Evolutionary conservation across 202 grass and related monocot genomes (phyloP).

Genomic region (Digitaria exilis): DNA sequence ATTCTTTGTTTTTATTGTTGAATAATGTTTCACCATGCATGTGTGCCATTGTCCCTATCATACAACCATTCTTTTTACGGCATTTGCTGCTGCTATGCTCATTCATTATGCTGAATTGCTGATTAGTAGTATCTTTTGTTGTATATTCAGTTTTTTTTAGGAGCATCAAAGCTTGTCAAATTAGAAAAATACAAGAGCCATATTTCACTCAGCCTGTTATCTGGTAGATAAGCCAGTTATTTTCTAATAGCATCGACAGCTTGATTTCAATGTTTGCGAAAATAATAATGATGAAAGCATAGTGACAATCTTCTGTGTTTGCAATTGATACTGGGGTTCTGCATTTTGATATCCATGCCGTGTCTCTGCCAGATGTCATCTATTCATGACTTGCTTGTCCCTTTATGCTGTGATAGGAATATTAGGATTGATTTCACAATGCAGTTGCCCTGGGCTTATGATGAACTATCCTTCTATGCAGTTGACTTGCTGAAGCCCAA

Average conservation of each 20-base stretch:
- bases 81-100: not conserved
- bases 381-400: not conserved
- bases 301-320: not conserved
- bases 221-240: not conserved
- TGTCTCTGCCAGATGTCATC: too few species aligned
- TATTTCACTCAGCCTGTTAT: not conserved
- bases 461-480: constrained; percentile 28
- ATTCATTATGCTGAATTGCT: not conserved
- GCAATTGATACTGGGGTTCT: not conserved
- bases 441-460: constrained; percentile 6
- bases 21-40: not conserved
- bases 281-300: not conserved
- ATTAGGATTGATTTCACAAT: not conserved
- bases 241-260: not conserved
- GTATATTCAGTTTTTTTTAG: not conserved
- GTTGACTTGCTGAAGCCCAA: too few species aligned
- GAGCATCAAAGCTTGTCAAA: not conserved
- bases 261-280: not conserved
- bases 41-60: not conserved
- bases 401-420: not conserved
- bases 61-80: not conserved
- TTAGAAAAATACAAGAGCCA: not conserved
- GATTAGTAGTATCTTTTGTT: not conserved
- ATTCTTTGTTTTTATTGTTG: not conserved
- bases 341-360: not conserved